Evolutionary conservation across 2,329 filamentous ascomycete genomes (phyloP).

Genomic region (Fonsecaea monophora): DNA sequence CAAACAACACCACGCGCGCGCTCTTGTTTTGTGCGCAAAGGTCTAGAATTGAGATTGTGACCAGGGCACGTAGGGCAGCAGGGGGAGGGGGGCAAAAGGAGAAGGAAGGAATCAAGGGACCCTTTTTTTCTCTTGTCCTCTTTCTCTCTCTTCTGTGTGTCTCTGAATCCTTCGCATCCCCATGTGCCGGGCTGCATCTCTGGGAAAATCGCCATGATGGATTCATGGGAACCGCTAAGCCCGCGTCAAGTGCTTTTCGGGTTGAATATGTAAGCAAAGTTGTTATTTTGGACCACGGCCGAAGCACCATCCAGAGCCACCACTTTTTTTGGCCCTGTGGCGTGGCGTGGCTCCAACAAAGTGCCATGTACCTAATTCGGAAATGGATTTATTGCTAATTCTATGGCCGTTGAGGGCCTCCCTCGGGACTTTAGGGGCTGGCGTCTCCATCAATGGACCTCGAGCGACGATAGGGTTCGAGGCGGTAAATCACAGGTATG

Average conservation of each 20-base stretch:
- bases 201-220: conserved; percentile 14
- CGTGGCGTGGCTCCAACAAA: conserved; percentile 20
- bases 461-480: conserved; percentile 77
- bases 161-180: conserved; percentile 10
- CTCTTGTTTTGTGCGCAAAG: background rate
- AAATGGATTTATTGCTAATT: conserved; percentile 8
- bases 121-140: no score
- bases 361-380: conserved; percentile 19
- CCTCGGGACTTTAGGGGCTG: conserved; percentile 51
- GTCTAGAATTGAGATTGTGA: conserved; percentile 19
- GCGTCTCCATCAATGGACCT: conserved; percentile 67
- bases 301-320: conserved; percentile 1
- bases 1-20: background rate
- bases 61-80: background rate
- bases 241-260: conserved; percentile 32
- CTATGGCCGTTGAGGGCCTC: background rate
- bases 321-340: conserved; percentile 8
- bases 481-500: conserved; percentile 69
- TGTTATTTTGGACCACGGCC: conserved; percentile 30
- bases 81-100: no score
- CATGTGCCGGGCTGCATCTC: conserved; percentile 9
- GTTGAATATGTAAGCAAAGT: conserved; percentile 31
- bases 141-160: no score
- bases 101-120: background rate
- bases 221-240: background rate